Base-by-base conservation (phyloP, 1,284 basidiomycete genomes). In the Laetiporus sulphureus region DNA sequence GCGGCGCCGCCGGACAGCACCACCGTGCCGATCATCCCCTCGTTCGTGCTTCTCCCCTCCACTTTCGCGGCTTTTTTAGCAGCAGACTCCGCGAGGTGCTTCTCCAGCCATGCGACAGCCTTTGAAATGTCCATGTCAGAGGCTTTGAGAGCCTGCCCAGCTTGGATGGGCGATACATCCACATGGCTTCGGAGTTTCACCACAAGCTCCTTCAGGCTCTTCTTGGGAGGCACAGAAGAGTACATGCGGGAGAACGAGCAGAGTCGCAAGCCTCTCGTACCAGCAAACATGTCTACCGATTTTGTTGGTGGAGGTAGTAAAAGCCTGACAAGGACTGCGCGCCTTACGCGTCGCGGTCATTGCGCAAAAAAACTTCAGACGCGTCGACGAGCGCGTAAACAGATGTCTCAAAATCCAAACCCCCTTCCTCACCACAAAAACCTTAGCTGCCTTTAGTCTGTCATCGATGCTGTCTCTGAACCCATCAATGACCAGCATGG, bases 31-130 rank as follows among this genome's bases (percentile, higher is more conserved):
- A 97, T 72, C 5, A 92, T 68, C 1, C 94, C 94, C 56, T 96
- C 82, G 23, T 75, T 73, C 2, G 93, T 81, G 7, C 69, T 62
- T 38, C 94, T 70, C 18, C 74, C 77, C 1, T 79, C 77, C 8
- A 97, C 75, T 63, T 96, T 97, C 38, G 81, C 88, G 0, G 85
- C 89, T 57, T 89, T 91, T 50, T 79, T 77, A 5, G 80, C 83
- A 3, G 90, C 89, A 1, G 81, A 78, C 21, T 72, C 66, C 3
- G 70, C 72, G 15, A 86, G 73, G 59, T 93, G 87, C 37, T 79
- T 71, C 53, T 85, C 69, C 31, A 98, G 76, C 88, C 91, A 97
- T 51, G 71, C 66, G 35, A 95, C 64, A 2, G 94, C 92, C 6
- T 65, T 73, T 5, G 75, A 60, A 44, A 96, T 61, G 63, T 92